Base-by-base conservation (phyloP, 257 asterid genomes). In the Mentha longifolia region DNA sequence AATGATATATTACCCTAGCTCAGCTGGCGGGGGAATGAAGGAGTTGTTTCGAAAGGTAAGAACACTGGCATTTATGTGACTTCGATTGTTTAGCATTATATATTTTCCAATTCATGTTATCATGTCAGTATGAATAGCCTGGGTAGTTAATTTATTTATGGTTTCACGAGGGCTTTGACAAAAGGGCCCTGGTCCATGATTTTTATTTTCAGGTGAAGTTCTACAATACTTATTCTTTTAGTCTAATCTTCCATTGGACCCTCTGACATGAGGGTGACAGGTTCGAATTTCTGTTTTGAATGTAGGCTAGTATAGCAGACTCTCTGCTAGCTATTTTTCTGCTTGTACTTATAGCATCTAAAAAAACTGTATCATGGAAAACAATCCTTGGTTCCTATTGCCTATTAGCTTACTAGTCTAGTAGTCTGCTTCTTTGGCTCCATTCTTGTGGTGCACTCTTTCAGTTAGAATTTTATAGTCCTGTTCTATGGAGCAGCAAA, bases 21-120 rank as follows among this genome's bases (percentile, higher is more conserved):
- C 98, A 74, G 97, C 97, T 45, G 98, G 98, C 58, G 96, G 98
- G 68, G 98, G 98, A 41, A 93, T 93, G 98, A 93, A 93, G 81
- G 90, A 86, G 76, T 81, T 93, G 82, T 93, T 93, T 70, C 92
- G 98, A 15, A 93, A 93, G 97, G 98, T 93, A 76, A 82, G 77
- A 42, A 22, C 50, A 63, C 61, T 61, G 61, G 6, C 25, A 70
- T 42, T 64, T 68, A 5, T 68, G 57, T 66, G 67, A 41, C 30
- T 45, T 77, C 16, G 16, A 64, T 56, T 61, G 46, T 71, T 16
- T 66, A 45, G 39, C 37, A 60, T 57, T 64, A 22, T 75, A 16
- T 66, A 17, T 75, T 37, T 52, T 19, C 41, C 16, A 7, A 9
- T 52, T 4, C 37, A 31, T 51, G 19, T 20, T 45, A 17, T 60